Evolutionary conservation across 2,329 filamentous ascomycete species (phyloP).

Genomic region (Phaeosphaeria sp.): DNA sequence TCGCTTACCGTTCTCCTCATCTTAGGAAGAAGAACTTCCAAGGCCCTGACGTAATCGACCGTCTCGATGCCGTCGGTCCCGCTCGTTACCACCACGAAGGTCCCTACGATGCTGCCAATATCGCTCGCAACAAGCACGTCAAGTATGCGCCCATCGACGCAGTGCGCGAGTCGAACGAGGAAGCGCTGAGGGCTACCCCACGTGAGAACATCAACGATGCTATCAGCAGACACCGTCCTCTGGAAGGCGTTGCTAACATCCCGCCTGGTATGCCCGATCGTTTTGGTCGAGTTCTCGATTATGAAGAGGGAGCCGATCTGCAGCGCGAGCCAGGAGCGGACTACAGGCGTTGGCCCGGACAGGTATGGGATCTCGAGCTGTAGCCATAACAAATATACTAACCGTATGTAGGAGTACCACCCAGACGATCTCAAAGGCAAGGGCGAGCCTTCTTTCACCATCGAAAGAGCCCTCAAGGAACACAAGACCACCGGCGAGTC

Average conservation of each 20-base stretch:
- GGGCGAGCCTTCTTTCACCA: conserved; percentile 75
- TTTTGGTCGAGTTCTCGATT: conserved; percentile 74
- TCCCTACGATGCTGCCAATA: conserved; percentile 83
- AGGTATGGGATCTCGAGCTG: conserved; percentile 65
- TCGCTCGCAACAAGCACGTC: conserved; percentile 72
- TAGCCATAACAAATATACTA: conserved; percentile 5
- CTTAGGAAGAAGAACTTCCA: conserved; percentile 70
- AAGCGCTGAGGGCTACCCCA: conserved; percentile 82
- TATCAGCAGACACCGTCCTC: conserved; percentile 73
- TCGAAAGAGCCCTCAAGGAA: conserved; percentile 72
- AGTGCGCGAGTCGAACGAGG: conserved; percentile 73
- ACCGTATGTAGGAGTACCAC: conserved; percentile 62
- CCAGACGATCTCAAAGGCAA: conserved; percentile 83
- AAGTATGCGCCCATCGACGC: conserved; percentile 77
- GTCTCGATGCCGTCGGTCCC: conserved; percentile 71
- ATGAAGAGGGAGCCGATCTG: conserved; percentile 85
- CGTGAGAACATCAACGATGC: conserved; percentile 78
- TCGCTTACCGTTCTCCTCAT: conserved; percentile 71
- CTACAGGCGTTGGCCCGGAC: conserved; percentile 76
- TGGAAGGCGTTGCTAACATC: conserved; percentile 81
- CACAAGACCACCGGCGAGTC: conserved; percentile 55
- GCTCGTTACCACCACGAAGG: conserved; percentile 85
- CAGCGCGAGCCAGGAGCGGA: conserved; percentile 83
- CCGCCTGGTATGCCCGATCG: conserved; percentile 75
- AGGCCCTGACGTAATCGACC: conserved; percentile 79